A percentile compares a stretch with the other conserved stretches of the same genome.
These are phyloP conservation scores for Rhytidiadelphus loreus DNA, from an alignment of 225 moss, liverwort and hornwort genomes.

Conservation along the genomic window DNA sequence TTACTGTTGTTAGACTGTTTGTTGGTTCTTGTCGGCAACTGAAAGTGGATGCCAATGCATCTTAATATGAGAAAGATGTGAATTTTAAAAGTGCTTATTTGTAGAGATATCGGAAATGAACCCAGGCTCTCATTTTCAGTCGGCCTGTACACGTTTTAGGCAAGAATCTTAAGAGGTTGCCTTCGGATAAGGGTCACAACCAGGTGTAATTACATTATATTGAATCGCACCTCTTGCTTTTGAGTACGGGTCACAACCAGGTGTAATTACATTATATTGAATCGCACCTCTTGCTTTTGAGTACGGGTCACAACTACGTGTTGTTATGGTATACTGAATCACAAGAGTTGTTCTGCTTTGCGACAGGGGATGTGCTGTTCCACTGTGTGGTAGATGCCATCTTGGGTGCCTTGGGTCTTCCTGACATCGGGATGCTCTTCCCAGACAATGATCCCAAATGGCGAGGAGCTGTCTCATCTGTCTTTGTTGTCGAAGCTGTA, in stretches of 20 bases:
- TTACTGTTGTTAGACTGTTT: neutral
- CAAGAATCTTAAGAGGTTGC: neutral
- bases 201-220: neutral
- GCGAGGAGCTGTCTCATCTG: constrained; percentile 84
- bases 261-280: neutral
- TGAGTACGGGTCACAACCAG: neutral
- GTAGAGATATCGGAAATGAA: neutral
- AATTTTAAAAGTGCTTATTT: neutral
- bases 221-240: neutral
- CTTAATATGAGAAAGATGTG: neutral
- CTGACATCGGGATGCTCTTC: constrained; percentile 92
- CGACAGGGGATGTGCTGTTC: constrained; percentile 72
- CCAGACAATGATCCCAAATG: constrained; percentile 96
- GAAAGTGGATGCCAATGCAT: neutral
- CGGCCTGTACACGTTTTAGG: neutral
- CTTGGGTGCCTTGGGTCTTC: constrained; percentile 87
- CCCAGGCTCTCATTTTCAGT: neutral
- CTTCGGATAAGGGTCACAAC: neutral
- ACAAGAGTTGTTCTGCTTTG: neutral
- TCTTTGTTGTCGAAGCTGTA: constrained; percentile 89
- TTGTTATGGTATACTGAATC: neutral
- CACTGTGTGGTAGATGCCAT: constrained; percentile 96
- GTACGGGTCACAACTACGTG: neutral
- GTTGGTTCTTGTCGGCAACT: neutral
- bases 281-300: neutral